Evolutionary conservation across 2,329 filamentous ascomycete species (phyloP).

Genomic region (Colletotrichum caudatum): DNA sequence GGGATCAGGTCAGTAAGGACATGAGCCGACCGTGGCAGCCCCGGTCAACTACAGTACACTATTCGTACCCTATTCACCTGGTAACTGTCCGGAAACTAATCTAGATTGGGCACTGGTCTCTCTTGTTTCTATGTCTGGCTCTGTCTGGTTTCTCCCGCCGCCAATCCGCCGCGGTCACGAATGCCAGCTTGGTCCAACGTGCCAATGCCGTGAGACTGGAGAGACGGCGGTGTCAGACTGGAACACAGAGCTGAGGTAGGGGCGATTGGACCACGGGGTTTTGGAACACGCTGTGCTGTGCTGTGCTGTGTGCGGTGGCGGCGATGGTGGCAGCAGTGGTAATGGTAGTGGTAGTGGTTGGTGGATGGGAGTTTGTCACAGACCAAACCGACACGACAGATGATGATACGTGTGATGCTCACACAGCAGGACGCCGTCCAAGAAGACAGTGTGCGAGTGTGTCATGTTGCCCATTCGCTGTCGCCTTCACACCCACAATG

Average conservation of each 20-base stretch:
- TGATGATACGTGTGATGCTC: slow-evolving; percentile 8
- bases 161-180: not conserved
- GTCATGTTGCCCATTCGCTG: slow-evolving; percentile 8
- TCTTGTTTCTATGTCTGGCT: not conserved
- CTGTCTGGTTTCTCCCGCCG: not conserved
- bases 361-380: not conserved
- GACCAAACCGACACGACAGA: slow-evolving; percentile 1
- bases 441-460: not conserved
- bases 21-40: slow-evolving; percentile 3
- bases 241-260: slow-evolving; percentile 15
- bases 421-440: not conserved
- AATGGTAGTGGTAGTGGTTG: not conserved
- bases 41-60: not conserved
- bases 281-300: slow-evolving; percentile 9
- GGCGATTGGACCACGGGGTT: not conserved
- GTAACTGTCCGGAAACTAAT: no score
- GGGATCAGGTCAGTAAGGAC: not conserved
- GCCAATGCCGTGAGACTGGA: slow-evolving; percentile 15
- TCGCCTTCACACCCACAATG: slow-evolving; percentile 22
- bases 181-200: not conserved
- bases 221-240: not conserved
- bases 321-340: not conserved
- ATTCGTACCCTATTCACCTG: no score
- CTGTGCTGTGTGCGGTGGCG: slow-evolving; percentile 13
- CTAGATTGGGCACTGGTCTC: not conserved